Evolutionary conservation across 2,329 filamentous ascomycete genomes (phyloP).

Genomic region (Monilinia aucupariae): DNA sequence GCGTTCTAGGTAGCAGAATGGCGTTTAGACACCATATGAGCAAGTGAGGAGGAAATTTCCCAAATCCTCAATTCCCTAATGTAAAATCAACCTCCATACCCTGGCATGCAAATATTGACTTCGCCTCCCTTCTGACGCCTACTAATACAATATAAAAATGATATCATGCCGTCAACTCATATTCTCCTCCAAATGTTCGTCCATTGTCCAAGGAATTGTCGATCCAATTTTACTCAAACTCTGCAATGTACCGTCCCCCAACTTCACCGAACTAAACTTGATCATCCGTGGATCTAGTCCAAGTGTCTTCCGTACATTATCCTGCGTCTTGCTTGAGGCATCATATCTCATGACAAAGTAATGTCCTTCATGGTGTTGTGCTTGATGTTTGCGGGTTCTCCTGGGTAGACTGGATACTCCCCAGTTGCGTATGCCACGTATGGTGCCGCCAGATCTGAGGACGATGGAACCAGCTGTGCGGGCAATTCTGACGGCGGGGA

Average conservation of each 20-base stretch:
- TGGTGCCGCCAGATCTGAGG: constrained; percentile 77
- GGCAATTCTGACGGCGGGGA: constrained; percentile 62
- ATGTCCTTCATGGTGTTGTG: constrained; percentile 77
- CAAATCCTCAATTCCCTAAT: constrained; percentile 2
- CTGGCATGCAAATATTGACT: constrained; percentile 6
- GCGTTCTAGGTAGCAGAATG: constrained; percentile 25
- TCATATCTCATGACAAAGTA: constrained; percentile 99
- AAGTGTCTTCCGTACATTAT: constrained; percentile 68
- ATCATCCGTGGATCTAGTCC: constrained; percentile 87
- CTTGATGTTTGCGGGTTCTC: constrained; percentile 73
- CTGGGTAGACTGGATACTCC: constrained; percentile 83
- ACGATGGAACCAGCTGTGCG: constrained; percentile 77
- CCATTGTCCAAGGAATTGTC: constrained; percentile 30
- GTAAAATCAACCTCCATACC: constrained; percentile 1
- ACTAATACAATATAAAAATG: constrained; percentile 17
- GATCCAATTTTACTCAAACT: constrained; percentile 38
- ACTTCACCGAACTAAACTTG: constrained; percentile 77
- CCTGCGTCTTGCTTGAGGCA: constrained; percentile 64
- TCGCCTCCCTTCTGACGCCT: constrained; percentile 18
- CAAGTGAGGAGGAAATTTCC: constrained; percentile 10
- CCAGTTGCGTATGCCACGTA: constrained; percentile 94
- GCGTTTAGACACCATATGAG: constrained; percentile 22
- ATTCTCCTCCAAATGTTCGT: constrained; percentile 21
- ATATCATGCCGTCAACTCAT: neutral
- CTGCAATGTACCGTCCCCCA: constrained; percentile 60